Evolutionary conservation across 108 stramenopile species (phyloP).

Genomic region (Cyclotella distinguenda): DNA sequence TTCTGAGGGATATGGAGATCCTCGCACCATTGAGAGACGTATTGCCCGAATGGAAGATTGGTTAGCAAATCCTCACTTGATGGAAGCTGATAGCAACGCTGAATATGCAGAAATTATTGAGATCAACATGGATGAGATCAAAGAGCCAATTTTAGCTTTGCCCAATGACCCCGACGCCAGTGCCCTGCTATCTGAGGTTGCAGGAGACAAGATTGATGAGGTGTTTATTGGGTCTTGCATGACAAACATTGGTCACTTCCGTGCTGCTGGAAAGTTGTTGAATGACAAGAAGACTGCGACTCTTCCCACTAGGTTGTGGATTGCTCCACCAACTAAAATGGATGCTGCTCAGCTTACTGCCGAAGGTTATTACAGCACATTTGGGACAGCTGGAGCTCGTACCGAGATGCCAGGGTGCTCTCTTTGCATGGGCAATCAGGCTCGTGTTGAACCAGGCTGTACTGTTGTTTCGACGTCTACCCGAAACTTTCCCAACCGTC

Average conservation of each 20-base stretch:
- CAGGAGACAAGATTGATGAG: slow-evolving; percentile 90
- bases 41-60: slow-evolving; percentile 95
- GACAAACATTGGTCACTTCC: slow-evolving; percentile 98
- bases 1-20: slow-evolving; percentile 93
- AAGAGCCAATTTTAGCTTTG: slow-evolving; percentile 91
- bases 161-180: slow-evolving; percentile 97
- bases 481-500: slow-evolving; percentile 95
- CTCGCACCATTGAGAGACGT: slow-evolving; percentile 90
- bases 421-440: slow-evolving; percentile 98
- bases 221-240: slow-evolving; percentile 97
- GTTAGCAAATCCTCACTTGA: slow-evolving; percentile 82
- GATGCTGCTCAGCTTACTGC: slow-evolving; percentile 94
- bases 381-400: slow-evolving; percentile 90
- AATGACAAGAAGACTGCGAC: slow-evolving; percentile 59
- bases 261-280: slow-evolving; percentile 93
- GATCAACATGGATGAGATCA: slow-evolving; percentile 90
- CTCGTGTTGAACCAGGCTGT: slow-evolving; percentile 89
- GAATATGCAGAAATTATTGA: slow-evolving; percentile 91
- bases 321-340: slow-evolving; percentile 96
- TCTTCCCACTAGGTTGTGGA: slow-evolving; percentile 90
- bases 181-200: slow-evolving; percentile 81
- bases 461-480: slow-evolving; percentile 94
- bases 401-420: slow-evolving; percentile 97
- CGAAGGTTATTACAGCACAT: slow-evolving; percentile 96
- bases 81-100: slow-evolving; percentile 90